Percentiles rank a stretch among this genome's conserved stretches.
phyloP scores from a whole-genome alignment of 2,329 filamentous ascomycete species.

The Xylaria sp. region DNA sequence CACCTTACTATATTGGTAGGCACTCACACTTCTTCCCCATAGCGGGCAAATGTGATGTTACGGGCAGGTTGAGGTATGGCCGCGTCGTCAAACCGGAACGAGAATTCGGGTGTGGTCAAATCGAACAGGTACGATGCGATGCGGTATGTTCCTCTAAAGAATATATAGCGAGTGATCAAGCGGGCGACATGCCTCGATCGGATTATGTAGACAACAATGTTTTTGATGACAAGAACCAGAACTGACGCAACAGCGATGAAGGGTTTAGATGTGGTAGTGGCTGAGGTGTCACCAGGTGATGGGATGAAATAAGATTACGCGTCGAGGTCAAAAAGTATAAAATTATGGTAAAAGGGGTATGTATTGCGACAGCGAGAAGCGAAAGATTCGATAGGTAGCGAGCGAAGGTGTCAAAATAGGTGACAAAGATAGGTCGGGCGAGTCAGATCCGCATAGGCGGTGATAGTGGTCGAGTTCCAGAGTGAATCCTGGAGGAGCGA shows the following conservation, averaged over 20 bases:
- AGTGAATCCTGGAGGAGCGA: conserved; percentile 25
- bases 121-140: conserved; percentile 14
- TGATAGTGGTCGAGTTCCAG: conserved; percentile 1
- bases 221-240: conserved; percentile 2
- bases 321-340: conserved; percentile 35
- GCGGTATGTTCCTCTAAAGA: conserved; percentile 4
- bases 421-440: conserved; percentile 16
- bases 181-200: conserved; percentile 21
- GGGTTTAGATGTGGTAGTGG: not conserved
- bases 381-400: conserved; percentile 35
- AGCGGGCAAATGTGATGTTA: conserved; percentile 25
- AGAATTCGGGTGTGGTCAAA: not conserved
- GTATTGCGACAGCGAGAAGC: conserved; percentile 32
- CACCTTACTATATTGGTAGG: not conserved
- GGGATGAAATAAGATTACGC: conserved; percentile 33
- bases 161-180: conserved; percentile 20
- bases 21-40: conserved; percentile 50
- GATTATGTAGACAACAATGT: not conserved
- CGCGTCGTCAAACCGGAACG: not conserved
- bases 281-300: conserved; percentile 3
- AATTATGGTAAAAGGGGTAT: conserved; percentile 31
- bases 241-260: not conserved
- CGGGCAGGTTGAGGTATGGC: conserved; percentile 7
- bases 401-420: conserved; percentile 29
- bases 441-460: conserved; percentile 20